phyloP scores from a whole-genome alignment of 352 stramenopile species.

The Albugo laibachii region DNA sequence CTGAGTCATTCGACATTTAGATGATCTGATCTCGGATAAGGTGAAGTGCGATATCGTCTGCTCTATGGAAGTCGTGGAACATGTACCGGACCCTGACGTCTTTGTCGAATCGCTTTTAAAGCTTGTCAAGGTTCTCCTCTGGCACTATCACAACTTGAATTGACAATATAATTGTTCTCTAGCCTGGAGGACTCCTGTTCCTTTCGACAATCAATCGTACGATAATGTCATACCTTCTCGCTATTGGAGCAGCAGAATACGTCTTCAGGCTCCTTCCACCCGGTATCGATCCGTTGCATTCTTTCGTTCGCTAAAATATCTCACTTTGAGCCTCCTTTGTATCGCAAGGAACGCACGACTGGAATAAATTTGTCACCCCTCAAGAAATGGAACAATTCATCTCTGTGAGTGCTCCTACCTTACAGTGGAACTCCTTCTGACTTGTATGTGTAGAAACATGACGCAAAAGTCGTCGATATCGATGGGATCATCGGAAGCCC shows the following conservation, averaged over 20 bases:
- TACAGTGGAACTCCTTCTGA: slow-evolving; percentile 15
- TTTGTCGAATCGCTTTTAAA: slow-evolving; percentile 58
- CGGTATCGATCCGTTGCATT: slow-evolving; percentile 7
- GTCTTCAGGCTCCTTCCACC: slow-evolving; percentile 48
- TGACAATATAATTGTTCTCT: neutral
- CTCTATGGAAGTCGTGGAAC: slow-evolving; percentile 71
- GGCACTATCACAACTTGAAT: neutral
- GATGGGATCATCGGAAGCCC: slow-evolving; percentile 64
- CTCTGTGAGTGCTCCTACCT: neutral
- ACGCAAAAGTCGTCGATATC: slow-evolving; percentile 26
- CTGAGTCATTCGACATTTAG: slow-evolving; percentile 8
- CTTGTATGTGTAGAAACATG: too few relatives aligned
- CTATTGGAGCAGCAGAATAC: slow-evolving; percentile 61
- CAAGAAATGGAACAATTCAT: slow-evolving; percentile 37
- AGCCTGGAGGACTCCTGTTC: slow-evolving; percentile 61
- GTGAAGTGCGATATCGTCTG: slow-evolving; percentile 74
- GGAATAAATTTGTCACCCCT: slow-evolving; percentile 67
- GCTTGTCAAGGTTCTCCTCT: slow-evolving; percentile 45
- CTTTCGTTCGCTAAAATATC: neutral
- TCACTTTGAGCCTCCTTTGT: neutral
- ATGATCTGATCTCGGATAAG: slow-evolving; percentile 42
- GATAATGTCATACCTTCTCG: slow-evolving; percentile 30
- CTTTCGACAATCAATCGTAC: slow-evolving; percentile 76
- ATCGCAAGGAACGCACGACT: slow-evolving; percentile 49
- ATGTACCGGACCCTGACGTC: slow-evolving; percentile 40